Percentiles rank a stretch among this genome's conserved stretches.
phyloP scores from a whole-genome alignment of 805 yeast genomes.

The Barnettozyma siamensis region DNA sequence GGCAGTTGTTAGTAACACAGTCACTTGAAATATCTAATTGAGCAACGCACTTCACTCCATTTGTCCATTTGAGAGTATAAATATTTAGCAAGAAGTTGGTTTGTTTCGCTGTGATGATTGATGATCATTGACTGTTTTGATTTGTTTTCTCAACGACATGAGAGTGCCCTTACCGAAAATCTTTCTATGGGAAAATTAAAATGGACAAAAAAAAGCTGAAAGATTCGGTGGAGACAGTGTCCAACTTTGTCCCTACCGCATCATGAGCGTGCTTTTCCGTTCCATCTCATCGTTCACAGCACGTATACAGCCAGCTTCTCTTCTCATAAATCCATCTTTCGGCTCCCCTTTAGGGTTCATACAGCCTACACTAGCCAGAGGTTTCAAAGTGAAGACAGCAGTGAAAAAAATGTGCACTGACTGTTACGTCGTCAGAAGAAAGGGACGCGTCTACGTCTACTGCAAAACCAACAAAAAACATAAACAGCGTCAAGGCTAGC shows the following conservation, averaged over 20 bases:
- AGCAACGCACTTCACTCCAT: constrained; percentile 22
- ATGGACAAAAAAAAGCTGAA: too few species aligned
- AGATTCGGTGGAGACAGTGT: too few species aligned
- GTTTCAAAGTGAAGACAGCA: constrained; percentile 87
- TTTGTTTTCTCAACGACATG: too few species aligned
- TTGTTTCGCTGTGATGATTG: not conserved
- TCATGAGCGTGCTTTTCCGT: constrained; percentile 14
- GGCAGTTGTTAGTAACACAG: not conserved
- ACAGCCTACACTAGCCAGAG: constrained; percentile 41
- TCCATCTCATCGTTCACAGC: constrained; percentile 13
- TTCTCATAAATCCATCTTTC: constrained; percentile 13
- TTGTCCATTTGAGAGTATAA: constrained; percentile 16
- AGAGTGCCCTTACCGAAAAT: not conserved
- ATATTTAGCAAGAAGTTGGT: not conserved
- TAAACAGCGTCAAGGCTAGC: constrained; percentile 82
- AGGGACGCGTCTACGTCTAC: constrained; percentile 88
- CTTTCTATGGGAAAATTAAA: not conserved
- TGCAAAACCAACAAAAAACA: constrained; percentile 92
- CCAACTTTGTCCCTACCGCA: not conserved
- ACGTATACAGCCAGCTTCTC: constrained; percentile 16
- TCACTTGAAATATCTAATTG: too few species aligned
- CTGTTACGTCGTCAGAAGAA: constrained; percentile 86
- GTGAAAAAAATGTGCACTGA: constrained; percentile 91
- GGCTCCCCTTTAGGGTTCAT: constrained; percentile 17
- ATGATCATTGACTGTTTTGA: not conserved